A percentile compares a stretch with the other conserved stretches of the same genome.
Evolutionary conservation across 345 rosid species (phyloP).

Genomic region (Eucalyptus viminalis): DNA sequence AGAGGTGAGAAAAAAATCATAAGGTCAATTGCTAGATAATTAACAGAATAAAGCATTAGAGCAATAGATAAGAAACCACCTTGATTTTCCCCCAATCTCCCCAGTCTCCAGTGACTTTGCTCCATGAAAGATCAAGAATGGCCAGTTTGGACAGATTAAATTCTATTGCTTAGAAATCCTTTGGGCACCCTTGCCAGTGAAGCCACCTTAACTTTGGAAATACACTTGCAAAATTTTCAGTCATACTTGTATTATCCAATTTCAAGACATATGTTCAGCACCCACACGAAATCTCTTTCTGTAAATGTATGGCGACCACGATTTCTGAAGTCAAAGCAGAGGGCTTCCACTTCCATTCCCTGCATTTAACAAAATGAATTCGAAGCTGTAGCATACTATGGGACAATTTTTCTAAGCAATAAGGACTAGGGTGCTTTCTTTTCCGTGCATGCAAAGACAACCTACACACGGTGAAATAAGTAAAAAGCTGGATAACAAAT

Average conservation of each 20-base stretch:
- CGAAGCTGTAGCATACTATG: too few relatives aligned
- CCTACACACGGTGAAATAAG: too few relatives aligned
- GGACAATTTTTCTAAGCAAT: too few relatives aligned
- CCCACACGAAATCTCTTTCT: rapidly evolving
- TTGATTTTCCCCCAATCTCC: neutral
- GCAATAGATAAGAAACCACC: neutral
- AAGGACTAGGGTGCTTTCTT: neutral
- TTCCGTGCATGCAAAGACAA: neutral
- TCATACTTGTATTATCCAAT: neutral
- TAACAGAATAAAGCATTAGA: too few relatives aligned
- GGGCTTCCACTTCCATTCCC: neutral
- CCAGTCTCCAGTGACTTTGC: neutral
- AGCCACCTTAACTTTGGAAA: neutral
- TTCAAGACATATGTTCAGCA: neutral
- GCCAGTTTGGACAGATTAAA: neutral
- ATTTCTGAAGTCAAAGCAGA: neutral
- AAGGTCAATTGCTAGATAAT: too few relatives aligned
- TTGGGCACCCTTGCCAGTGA: neutral
- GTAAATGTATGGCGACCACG: neutral
- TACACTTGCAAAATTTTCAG: neutral
- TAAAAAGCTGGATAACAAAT: too few relatives aligned
- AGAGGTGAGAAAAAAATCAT: too few relatives aligned
- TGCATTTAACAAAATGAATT: neutral
- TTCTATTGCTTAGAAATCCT: neutral
- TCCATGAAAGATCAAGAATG: neutral